Evolutionary conservation across 768 basidiomycete species (phyloP), one percentile per base, ranked within the genome.

Genomic region (Termitomyces heimii): DNA sequence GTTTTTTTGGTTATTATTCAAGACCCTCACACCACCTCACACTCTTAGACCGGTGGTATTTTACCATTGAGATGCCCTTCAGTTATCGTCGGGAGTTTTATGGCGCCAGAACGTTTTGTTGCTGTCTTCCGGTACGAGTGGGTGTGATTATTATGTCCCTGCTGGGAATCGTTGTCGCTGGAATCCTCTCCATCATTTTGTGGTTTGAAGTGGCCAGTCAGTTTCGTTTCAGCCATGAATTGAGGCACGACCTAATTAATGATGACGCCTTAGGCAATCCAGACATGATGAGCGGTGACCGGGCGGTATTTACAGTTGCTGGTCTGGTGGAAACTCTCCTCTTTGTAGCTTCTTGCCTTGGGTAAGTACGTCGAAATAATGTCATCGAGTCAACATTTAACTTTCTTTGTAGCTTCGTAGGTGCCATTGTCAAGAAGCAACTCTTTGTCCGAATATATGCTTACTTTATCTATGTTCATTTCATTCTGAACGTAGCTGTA

Each of bases 141-240:
- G 84, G 87, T 34, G 84, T 87, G 32, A 71, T 83, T 45, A 62
- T 79, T 44, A 77, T 84, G 74, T 75, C 83, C 29, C 56, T 78
- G 3, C 67, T 86, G 8, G 79, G 79, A 1, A 77, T 85, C 54
- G 60, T 85, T 20, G 69, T 86, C 31, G 74, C 83, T 8, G 85
- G 81, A 1, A 57, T 79, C 18, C 70, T 87, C 32, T 74, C 82
- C 3, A 67, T 81, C 60, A 65, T 82, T 35, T 63, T 85, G 26
- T 88, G 85, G 86, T 84, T 82, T 66, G 82, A 86, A 65, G 68
- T 86, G 18, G 73, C 72, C 24, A 76, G 86, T 86, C 58, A 57
- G 84, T 75, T 18, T 56, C 43, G 8, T 43, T 43, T 56, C 47
- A 12, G 39, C 28, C n/a, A 48, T 28, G 53, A 20, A 43, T 14